Evolutionary conservation across 352 stramenopile species (phyloP).

Genomic region (Globisporangium spinosum): DNA sequence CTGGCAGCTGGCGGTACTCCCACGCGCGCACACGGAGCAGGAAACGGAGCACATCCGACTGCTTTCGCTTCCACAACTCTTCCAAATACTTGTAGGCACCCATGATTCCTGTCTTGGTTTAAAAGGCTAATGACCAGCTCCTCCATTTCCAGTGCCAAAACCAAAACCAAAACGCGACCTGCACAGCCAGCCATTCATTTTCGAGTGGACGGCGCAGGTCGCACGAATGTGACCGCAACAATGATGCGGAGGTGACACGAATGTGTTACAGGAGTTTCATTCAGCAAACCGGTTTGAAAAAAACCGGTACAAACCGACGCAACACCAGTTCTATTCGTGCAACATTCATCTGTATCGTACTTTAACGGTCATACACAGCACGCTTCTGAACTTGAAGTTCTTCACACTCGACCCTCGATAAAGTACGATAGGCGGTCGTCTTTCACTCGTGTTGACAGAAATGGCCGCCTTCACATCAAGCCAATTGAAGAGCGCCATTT

Average conservation of each 20-base stretch:
- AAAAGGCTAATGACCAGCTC: conserved; percentile 28
- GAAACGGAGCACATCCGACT: conserved; percentile 99
- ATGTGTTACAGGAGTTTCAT: not conserved
- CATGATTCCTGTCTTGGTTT: conserved; percentile 86
- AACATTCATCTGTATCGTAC: not conserved
- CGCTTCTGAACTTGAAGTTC: conserved; percentile 5
- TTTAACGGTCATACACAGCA: not conserved
- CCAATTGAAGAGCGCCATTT: conserved; percentile 5
- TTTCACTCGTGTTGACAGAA: conserved; percentile 1
- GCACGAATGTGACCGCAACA: not conserved
- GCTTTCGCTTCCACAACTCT: conserved; percentile 99
- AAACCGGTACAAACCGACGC: not conserved
- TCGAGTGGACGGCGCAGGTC: not conserved
- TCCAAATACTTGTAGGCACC: conserved; percentile 99
- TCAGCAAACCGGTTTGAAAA: not conserved
- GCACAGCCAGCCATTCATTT: conserved; percentile 19
- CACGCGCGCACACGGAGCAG: conserved; percentile 96
- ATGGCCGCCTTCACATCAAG: conserved; percentile 9
- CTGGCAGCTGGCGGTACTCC: conserved; percentile 98
- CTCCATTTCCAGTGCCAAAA: not conserved
- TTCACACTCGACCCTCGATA: not conserved
- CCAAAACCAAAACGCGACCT: not conserved
- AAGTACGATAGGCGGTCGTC: conserved; percentile 6
- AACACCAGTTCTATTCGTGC: not conserved
- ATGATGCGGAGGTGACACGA: not conserved